Evolutionary conservation across 164 flowering plant species (phyloP).

Genomic region (Magnolia sinica): DNA sequence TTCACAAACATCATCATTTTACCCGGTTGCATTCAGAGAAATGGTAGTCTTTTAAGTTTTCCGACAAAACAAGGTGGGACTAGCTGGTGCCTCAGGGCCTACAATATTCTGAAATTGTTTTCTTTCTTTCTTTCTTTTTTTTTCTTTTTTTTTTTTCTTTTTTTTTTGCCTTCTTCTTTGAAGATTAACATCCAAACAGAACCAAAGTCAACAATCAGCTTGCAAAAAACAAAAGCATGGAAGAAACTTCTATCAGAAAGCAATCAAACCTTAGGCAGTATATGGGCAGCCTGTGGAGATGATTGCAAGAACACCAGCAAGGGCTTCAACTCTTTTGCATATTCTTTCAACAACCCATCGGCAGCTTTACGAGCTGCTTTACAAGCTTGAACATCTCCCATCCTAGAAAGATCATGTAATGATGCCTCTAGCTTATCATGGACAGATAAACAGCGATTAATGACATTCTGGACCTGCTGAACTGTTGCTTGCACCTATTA

Average conservation of each 20-base stretch:
- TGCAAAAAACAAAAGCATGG: neutral
- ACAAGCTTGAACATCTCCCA: slow-evolving; percentile 88
- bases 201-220: neutral
- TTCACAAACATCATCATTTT: no score
- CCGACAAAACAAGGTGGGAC: neutral
- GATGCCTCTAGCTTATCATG: slow-evolving; percentile 90
- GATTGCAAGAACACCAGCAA: slow-evolving; percentile 64
- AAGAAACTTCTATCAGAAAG: neutral
- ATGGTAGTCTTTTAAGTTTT: no score
- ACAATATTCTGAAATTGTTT: neutral
- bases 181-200: neutral
- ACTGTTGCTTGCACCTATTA: slow-evolving; percentile 67
- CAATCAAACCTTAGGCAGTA: slow-evolving; percentile 64
- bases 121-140: no score
- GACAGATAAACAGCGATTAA: slow-evolving; percentile 48
- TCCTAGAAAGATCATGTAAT: slow-evolving; percentile 80
- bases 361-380: slow-evolving; percentile 83
- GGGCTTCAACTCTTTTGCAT: slow-evolving; percentile 75
- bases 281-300: slow-evolving; percentile 63
- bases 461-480: slow-evolving; percentile 56
- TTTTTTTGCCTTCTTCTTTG: no score
- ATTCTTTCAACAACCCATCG: slow-evolving; percentile 67
- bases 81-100: neutral
- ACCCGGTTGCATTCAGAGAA: no score
- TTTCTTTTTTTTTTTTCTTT: no score